Base-by-base conservation (phyloP, 2,329 filamentous ascomycete genomes). In the Penicillium rolfsii region DNA sequence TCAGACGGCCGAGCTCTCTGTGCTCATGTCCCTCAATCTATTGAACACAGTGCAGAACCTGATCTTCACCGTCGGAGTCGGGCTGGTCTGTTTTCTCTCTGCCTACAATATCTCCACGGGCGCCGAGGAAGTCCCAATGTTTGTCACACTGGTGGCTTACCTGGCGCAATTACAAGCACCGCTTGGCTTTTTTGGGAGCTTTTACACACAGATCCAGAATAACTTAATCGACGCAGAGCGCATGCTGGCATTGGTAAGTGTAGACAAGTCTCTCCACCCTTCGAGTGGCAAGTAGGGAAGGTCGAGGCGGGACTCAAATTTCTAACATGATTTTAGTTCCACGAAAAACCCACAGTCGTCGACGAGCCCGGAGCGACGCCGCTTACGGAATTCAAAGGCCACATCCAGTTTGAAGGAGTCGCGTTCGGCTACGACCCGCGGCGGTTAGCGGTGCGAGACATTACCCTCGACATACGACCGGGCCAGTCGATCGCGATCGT, bases 171-270 rank as follows among this genome's bases (percentile, higher is more conserved):
- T 3, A 74, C 77, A 16, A 78, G 77, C n/a, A 77, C 86, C 26
- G 80, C 81, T 0, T 79, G 77, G 61, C 80, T 80, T 36, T 82
- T 82, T 58, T 76, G 79, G 26, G 77, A 77, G 53, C 73, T 86
- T 38, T 16, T 38, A 38, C 36, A 38, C 36, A 38, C 36, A 38
- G 16, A 77, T 80, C 4, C 76, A 76, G 16, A 81, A 84, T 45
- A 38, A 38, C 14, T 75, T 91, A n/a, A 84, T 90, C 35, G 85
- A 89, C 66, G 86, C 87, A 0, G 88, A 91, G 68, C 65, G 73
- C 24, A 61, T 74, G 33, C 65, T 84, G 8, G 79, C 36, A 5
- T 38, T 38, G 82, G 49, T 74, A 85, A 3, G 74, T 85, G 22
- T 76, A 79, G 26, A 82, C 78, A 1, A 77, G 9, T 38, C 36